Evolutionary conservation across 306 rosid genomes (phyloP).

Genomic region (Vigna angularis): DNA sequence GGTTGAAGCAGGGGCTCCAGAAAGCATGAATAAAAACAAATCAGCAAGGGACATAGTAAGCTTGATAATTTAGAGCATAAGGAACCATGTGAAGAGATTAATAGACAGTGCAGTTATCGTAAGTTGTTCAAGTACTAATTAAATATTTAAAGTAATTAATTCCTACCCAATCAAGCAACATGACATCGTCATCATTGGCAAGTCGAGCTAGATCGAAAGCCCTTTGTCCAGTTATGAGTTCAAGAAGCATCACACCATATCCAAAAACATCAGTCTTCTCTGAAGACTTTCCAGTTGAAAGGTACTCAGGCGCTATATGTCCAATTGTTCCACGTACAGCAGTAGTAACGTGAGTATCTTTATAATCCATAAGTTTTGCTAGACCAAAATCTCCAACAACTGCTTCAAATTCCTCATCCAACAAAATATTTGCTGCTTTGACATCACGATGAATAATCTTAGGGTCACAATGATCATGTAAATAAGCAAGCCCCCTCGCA

Average conservation of each 20-base stretch:
- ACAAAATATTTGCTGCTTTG: constrained; percentile 92
- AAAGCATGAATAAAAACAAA: background rate
- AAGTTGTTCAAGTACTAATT: constrained; percentile 20
- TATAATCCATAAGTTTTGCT: constrained; percentile 93
- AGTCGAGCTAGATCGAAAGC: constrained; percentile 98
- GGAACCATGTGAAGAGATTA: constrained; percentile 22
- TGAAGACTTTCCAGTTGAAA: constrained; percentile 92
- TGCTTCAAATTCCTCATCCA: constrained; percentile 94
- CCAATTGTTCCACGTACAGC: constrained; percentile 96
- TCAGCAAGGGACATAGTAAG: background rate
- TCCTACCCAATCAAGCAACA: constrained; percentile 96
- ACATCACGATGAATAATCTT: constrained; percentile 96
- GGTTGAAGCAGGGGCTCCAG: background rate
- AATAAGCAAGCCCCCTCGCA: constrained; percentile 93
- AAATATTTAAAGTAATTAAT: constrained; percentile 14
- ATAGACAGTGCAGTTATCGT: background rate
- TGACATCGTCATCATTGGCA: constrained; percentile 84
- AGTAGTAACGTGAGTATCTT: constrained; percentile 93
- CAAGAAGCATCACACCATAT: constrained; percentile 99
- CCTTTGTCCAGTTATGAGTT: constrained; percentile 92
- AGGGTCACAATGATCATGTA: constrained; percentile 97
- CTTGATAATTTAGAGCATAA: background rate
- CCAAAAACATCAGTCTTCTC: constrained; percentile 98
- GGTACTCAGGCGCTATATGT: constrained; percentile 94
- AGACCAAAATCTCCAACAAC: constrained; percentile 96